These are phyloP conservation scores for Candida quercuum DNA, from an alignment of 805 yeast species.

Conservation along the genomic window DNA sequence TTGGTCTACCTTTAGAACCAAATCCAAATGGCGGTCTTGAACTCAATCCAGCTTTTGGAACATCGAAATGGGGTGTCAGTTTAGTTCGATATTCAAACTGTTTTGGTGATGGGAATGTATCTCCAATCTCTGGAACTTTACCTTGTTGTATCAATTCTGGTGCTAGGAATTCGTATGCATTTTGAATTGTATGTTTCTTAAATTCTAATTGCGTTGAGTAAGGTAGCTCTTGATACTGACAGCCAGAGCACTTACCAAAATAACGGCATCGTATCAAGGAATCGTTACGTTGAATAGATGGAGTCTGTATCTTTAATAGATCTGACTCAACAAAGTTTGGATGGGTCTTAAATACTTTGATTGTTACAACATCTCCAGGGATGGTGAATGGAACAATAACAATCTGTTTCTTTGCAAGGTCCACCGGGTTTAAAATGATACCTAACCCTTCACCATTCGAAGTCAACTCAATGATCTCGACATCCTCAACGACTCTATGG, in stretches of 20 bases:
- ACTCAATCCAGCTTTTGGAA: constrained; percentile 48
- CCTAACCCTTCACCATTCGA: constrained; percentile 91
- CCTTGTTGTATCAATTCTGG: constrained; percentile 40
- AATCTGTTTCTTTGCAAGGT: constrained; percentile 42
- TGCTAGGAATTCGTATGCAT: constrained; percentile 79
- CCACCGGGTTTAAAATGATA: constrained; percentile 55
- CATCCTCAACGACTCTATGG: constrained; percentile 55
- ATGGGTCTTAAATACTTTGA: constrained; percentile 74
- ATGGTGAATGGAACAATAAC: constrained; percentile 81
- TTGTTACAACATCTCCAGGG: constrained; percentile 75
- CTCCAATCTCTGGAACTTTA: constrained; percentile 53
- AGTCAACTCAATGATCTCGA: constrained; percentile 50
- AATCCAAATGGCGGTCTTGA: constrained; percentile 77
- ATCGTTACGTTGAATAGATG: constrained; percentile 45
- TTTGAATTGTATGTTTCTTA: constrained; percentile 68
- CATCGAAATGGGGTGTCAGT: constrained; percentile 90
- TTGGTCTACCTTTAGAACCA: constrained; percentile 77
- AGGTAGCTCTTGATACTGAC: constrained; percentile 80
- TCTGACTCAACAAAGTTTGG: constrained; percentile 74
- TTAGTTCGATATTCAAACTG: constrained; percentile 82
- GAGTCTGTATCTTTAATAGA: constrained; percentile 44
- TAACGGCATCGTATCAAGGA: constrained; percentile 67
- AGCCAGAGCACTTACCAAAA: constrained; percentile 91
- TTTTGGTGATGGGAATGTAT: constrained; percentile 73
- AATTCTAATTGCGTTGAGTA: constrained; percentile 69